phyloP scores from a whole-genome alignment of 2,329 filamentous ascomycete genomes.

The Alternaria novae-zelandiae region DNA sequence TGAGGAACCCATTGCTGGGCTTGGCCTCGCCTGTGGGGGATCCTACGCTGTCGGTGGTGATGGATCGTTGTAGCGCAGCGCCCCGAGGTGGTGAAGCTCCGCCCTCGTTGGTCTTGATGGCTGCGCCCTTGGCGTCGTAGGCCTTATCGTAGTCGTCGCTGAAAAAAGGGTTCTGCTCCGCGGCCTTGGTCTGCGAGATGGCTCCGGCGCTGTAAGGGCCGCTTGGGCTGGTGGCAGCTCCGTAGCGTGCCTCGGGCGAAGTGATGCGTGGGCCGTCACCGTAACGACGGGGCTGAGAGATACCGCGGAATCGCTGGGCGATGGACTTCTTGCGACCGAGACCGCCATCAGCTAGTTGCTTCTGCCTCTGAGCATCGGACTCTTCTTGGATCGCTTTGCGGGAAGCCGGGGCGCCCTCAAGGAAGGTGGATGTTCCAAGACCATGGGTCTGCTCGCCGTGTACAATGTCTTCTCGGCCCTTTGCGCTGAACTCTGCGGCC shows the following conservation, averaged over 20 bases:
- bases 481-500: slow-evolving; percentile 46
- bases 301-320: slow-evolving; percentile 86
- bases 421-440: slow-evolving; percentile 90
- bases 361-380: slow-evolving; percentile 63
- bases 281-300: slow-evolving; percentile 72
- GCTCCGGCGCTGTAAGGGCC: slow-evolving; percentile 51
- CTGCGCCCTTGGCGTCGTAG: slow-evolving; percentile 68
- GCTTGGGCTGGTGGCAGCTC: slow-evolving; percentile 35
- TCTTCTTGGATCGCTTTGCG: slow-evolving; percentile 77
- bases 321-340: slow-evolving; percentile 92
- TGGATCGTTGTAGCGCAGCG: slow-evolving; percentile 38
- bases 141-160: slow-evolving; percentile 72
- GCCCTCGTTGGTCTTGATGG: slow-evolving; percentile 59
- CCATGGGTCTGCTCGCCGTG: slow-evolving; percentile 86
- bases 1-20: slow-evolving; percentile 42
- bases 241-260: slow-evolving; percentile 62
- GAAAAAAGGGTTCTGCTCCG: slow-evolving; percentile 77
- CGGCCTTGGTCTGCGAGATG: slow-evolving; percentile 42
- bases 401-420: slow-evolving; percentile 91
- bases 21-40: slow-evolving; percentile 33
- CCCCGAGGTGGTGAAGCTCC: slow-evolving; percentile 38
- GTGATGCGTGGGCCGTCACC: slow-evolving; percentile 49
- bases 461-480: slow-evolving; percentile 66
- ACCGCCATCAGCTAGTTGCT: slow-evolving; percentile 48
- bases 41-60: slow-evolving; percentile 41